Evolutionary conservation across 1,284 basidiomycete species (phyloP).

Genomic region (Ustilago esculenta): DNA sequence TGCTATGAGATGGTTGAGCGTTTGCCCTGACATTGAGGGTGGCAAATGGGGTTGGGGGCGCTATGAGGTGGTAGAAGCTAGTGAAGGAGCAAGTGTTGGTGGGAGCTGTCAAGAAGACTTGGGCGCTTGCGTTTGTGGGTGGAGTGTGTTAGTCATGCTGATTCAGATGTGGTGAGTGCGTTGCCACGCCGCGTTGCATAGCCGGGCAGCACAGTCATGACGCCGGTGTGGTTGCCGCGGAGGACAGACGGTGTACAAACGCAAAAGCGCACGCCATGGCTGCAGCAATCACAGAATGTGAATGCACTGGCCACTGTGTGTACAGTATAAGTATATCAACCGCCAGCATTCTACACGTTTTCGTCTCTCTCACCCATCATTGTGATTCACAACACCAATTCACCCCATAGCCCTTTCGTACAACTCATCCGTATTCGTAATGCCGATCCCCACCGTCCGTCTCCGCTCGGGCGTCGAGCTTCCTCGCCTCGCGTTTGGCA

Average conservation of each 20-base stretch:
- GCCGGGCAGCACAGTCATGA: too few relatives aligned
- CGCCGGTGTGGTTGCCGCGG: too few relatives aligned
- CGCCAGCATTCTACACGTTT: too few relatives aligned
- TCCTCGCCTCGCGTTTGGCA: constrained; percentile 50
- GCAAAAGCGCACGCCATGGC: too few relatives aligned
- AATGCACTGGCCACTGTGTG: too few relatives aligned
- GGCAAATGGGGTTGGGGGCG: neutral
- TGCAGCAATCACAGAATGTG: too few relatives aligned
- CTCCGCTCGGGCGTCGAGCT: constrained; percentile 40
- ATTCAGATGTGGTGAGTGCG: neutral
- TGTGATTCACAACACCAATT: neutral
- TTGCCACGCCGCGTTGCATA: constrained; percentile 8
- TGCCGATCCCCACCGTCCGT: constrained; percentile 36
- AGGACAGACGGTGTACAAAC: too few relatives aligned
- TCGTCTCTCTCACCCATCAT: neutral
- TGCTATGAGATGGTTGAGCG: constrained; percentile 35
- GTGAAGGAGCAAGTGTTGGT: constrained; percentile 19
- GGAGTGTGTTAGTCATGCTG: constrained; percentile 7
- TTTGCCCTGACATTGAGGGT: constrained; percentile 26
- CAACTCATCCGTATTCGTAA: neutral
- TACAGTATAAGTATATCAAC: too few relatives aligned
- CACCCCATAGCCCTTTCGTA: too few relatives aligned
- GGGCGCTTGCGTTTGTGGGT: too few relatives aligned
- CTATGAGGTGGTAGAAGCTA: constrained; percentile 9
- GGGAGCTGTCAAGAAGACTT: too few relatives aligned